Base-by-base conservation (phyloP, 805 yeast species). In the Lipomyces sp. region DNA sequence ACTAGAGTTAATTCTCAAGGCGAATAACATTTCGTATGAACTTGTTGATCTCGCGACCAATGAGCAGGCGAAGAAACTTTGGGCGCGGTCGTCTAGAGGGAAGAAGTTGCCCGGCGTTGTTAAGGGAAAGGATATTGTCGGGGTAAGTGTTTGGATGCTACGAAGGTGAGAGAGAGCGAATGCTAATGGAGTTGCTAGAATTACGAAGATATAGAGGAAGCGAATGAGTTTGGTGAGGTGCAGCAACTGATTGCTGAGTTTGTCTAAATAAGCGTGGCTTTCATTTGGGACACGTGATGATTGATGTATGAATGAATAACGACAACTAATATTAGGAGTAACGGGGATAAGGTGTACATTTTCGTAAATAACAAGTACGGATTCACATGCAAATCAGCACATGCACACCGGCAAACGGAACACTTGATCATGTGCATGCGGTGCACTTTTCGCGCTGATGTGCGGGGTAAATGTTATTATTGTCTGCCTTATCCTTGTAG, bases 41-140 rank as follows among this genome's bases (percentile, higher is more conserved):
- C 84, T 86, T 75, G 85, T 90, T 65, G 98, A 92, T 75, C 79
- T 92, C 61, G 97, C 97, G 4, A 91, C 97, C 0, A 96, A 92
- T 75, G 92, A 87, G 60, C 89, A 87, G 67, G 97, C 97, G 15
- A 87, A 92, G 76, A 84, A 86, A 72, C 84, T 91, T 34, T 92
- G 97, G 97, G 86, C 86, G 73, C 83, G 95, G 71, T 85, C 85
- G 73, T 81, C 90, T 18, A 81, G 81, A 35, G 97, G 96, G 2
- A 86, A 89, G 71, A 80, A 86, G 1, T 83, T 92, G 65, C 98
- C 98, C 1, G 97, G 93, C 42, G 84, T 92, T 18, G 92, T 92
- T 18, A 84, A 97, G 77, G 91, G 90, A 7, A 87, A 86, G 34
- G 95, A 90, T 73, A 93, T 86, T 65, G 87, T 92, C 69, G 97